Evolutionary conservation across 2,329 filamentous ascomycete genomes (phyloP), one percentile per base, ranked within the genome.

Genomic region (Diaporthe vexans): DNA sequence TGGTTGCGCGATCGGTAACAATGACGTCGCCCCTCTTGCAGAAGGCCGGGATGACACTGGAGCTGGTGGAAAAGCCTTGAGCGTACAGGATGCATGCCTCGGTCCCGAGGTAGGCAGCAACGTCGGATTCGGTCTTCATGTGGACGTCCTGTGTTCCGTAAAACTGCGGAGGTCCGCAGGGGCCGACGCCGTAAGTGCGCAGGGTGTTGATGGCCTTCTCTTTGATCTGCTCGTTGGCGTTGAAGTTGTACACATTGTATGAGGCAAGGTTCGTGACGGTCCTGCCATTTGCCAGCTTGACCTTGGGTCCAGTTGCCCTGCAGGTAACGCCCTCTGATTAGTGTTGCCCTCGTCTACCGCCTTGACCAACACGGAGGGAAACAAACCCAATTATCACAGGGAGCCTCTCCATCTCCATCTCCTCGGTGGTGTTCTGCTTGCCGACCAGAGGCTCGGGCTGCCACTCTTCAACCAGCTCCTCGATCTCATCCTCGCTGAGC

Each of bases 71-170:
- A 82, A 99, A 98, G 5, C 95, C 93, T 82, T 99, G 97, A 0
- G 97, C 94, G 81, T 99, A 99, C 75, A 99, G 92, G 78, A 99
- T 98, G 81, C 95, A 97, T 43, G 93, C 92, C 72, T 95, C 92
- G 1, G 94, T 94, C 33, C 97, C 97, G 35, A 99, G 85, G 81
- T 96, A 97, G 13, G 94, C 90, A 33, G 97, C 95, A 80, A 99
- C 95, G 82, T 98, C 96, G 73, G 94, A 91, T 85, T 99, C 97
- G 21, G 95, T 95, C 87, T 97, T 97, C 91, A 98, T 96, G 84
- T 99, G 97, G 59, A 98, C 95, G 84, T 99, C 97, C 83, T 98
- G 96, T 43, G 95, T 99, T 77, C 95, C 97, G 85, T 99, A 99
- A 86, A 99, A 99, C 77, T 97, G 95, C 8, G 97, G 97, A 24